Base-by-base conservation (phyloP, 306 rosid genomes). In the Castanea mollissima region DNA sequence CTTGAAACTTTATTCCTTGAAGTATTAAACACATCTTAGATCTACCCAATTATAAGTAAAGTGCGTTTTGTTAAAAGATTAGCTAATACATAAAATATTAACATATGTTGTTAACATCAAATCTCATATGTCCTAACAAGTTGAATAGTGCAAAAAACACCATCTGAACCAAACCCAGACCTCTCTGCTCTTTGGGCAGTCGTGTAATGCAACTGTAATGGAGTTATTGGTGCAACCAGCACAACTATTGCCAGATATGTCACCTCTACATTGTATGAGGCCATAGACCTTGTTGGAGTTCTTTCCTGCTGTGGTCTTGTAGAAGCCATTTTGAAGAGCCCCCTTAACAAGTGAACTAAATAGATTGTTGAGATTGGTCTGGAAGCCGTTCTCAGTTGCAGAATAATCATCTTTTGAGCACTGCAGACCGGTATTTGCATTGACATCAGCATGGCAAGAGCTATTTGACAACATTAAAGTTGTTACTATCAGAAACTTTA, bases 141-240 rank as follows among this genome's bases (percentile, higher is more conserved):
- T 83, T 11, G 91, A 86, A 25, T 86, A 90, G 5, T 84, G 69
- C 2, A 90, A 74, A 76, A 86, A 88, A 79, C 94, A 90, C 92
- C 94, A 84, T 54, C 71, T 76, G 60, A 81, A 86, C 92, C 90
- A 88, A 9, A 85, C 23, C 1, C 55, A 63, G 25, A 83, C 94
- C 54, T 84, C 79, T 62, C 64, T 81, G 84, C 89, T 85, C 41
- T 41, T 76, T 6, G 82, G 80, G 51, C 90, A 90, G 44, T 84
- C 59, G 41, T 31, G 35, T 23, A 81, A 58, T 55, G 88, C 89
- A 20, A 11, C 81, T 60, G 6, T 78, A 7, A 75, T 76, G 29
- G 90, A 74, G 27, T 73, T 74, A n/a, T 72, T 81, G 51, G 77
- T 77, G 79, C 91, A 90, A 25, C 73, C 67, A 25, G 84, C 65